These are phyloP conservation scores for Flaveria bidentis DNA, from an alignment of 129 eudicot genomes.

Conservation along the genomic window DNA sequence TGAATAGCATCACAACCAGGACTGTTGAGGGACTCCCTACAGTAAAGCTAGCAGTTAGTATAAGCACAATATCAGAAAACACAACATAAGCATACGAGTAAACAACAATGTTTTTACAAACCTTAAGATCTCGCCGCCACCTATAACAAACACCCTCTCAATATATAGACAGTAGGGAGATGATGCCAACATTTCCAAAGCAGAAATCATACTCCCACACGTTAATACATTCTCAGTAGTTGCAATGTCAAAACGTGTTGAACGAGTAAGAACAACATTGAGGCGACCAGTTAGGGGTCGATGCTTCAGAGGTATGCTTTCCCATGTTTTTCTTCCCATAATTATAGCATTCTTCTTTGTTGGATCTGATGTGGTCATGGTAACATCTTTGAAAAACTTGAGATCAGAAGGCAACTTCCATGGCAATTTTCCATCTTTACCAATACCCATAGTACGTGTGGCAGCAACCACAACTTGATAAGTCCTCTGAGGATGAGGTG, in stretches of 20 bases:
- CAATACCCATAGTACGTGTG: slow-evolving; percentile 76
- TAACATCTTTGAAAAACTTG: slow-evolving; percentile 76
- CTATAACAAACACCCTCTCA: slow-evolving; percentile 83
- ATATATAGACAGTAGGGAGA: slow-evolving; percentile 67
- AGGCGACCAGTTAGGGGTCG: slow-evolving; percentile 87
- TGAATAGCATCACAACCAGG: slow-evolving; percentile 89
- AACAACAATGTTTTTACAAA: slow-evolving; percentile 30
- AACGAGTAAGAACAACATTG: slow-evolving; percentile 82
- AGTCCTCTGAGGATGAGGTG: slow-evolving; percentile 49
- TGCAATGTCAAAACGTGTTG: slow-evolving; percentile 61
- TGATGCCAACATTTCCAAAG: slow-evolving; percentile 69
- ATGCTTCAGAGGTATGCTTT: slow-evolving; percentile 64
- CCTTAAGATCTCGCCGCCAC: slow-evolving; percentile 91
- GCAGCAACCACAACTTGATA: slow-evolving; percentile 96
- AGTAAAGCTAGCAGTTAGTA: slow-evolving; percentile 27
- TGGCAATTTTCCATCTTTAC: slow-evolving; percentile 84
- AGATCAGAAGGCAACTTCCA: slow-evolving; percentile 93
- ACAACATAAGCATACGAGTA: not conserved
- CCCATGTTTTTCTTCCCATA: slow-evolving; percentile 99
- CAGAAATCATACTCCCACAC: slow-evolving; percentile 74
- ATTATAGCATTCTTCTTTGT: slow-evolving; percentile 71
- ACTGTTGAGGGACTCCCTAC: slow-evolving; percentile 89
- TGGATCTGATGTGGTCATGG: slow-evolving; percentile 61
- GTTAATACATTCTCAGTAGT: slow-evolving; percentile 68
- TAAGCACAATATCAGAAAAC: not conserved